Percentiles rank a stretch among this genome's conserved stretches.
These are phyloP conservation scores for Umbelopsis isabellina DNA, from an alignment of 192 early-diverging fungal genomes.

Conservation along the genomic window DNA sequence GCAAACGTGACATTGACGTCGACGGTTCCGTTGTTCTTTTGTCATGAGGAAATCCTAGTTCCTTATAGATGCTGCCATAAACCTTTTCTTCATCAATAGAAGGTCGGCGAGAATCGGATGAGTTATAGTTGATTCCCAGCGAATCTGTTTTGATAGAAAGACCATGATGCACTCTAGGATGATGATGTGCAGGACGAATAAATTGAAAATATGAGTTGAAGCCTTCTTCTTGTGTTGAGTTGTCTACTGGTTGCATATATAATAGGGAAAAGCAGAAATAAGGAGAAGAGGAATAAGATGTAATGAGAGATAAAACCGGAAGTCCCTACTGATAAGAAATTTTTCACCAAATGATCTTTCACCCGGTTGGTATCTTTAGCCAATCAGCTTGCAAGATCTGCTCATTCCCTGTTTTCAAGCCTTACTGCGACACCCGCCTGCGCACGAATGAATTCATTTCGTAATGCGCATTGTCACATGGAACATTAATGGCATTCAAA, in stretches of 20 bases:
- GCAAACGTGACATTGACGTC: neutral
- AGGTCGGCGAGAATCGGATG: slow-evolving; percentile 21
- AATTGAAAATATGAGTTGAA: slow-evolving; percentile 4
- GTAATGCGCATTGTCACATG: slow-evolving; percentile 60
- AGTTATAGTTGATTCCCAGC: slow-evolving; percentile 29
- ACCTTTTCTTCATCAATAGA: slow-evolving; percentile 19
- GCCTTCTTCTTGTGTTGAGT: slow-evolving; percentile 9
- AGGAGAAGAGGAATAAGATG: slow-evolving; percentile 6
- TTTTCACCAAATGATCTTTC: slow-evolving; percentile 8
- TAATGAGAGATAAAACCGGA: slow-evolving; percentile 2
- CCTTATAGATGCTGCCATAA: slow-evolving; percentile 18
- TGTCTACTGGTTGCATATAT: slow-evolving; percentile 10
- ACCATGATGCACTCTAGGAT: slow-evolving; percentile 1
- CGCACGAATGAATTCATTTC: slow-evolving; percentile 22
- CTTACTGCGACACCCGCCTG: neutral
- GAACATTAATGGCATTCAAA: slow-evolving; percentile 63
- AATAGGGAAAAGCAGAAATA: slow-evolving; percentile 15
- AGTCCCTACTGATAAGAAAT: slow-evolving; percentile 15
- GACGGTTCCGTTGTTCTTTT: neutral
- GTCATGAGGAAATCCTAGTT: slow-evolving; percentile 25
- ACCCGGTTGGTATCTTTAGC: slow-evolving; percentile 19
- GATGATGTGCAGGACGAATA: neutral
- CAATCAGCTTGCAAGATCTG: slow-evolving; percentile 4
- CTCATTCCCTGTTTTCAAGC: slow-evolving; percentile 5
- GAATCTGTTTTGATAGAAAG: slow-evolving; percentile 34